phyloP scores from a whole-genome alignment of 176 grass and related monocot species.

The Avena atlantica region DNA sequence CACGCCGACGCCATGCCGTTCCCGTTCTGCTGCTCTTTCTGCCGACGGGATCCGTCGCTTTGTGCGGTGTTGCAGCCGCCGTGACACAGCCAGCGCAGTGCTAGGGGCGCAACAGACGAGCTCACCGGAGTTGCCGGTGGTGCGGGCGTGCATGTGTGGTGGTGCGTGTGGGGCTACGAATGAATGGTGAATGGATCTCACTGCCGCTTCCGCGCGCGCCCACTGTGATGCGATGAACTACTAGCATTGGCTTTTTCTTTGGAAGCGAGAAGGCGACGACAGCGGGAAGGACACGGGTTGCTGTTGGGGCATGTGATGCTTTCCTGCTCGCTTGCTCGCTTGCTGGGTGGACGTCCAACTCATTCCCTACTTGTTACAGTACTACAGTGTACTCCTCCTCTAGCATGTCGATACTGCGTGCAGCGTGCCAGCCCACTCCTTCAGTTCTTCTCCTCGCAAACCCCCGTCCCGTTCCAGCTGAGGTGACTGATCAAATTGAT shows the following conservation, averaged over 20 bases:
- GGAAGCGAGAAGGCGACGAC: conserved; percentile 1
- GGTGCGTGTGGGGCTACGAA: background rate
- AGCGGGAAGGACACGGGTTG: conserved; percentile 29
- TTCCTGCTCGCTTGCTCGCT: background rate
- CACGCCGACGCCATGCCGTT: background rate
- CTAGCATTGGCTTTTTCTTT: conserved; percentile 4
- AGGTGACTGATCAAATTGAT: conserved; percentile 37
- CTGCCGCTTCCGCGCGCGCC: conserved; percentile 17
- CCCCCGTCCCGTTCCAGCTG: background rate
- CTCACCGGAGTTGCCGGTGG: background rate
- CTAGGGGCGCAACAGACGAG: background rate
- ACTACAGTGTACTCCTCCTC: background rate
- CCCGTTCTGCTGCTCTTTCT: background rate
- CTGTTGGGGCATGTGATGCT: conserved; percentile 53
- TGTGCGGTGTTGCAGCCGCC: no score
- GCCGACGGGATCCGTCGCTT: no score
- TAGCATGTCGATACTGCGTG: background rate
- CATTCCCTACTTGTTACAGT: background rate
- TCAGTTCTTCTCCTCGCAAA: background rate
- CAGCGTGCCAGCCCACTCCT: conserved; percentile 28
- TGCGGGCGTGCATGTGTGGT: conserved; percentile 40
- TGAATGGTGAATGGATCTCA: conserved; percentile 34
- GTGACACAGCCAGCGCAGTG: no score
- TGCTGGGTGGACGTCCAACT: conserved; percentile 54
- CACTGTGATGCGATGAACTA: conserved; percentile 19